Base-by-base conservation (phyloP, 1,284 basidiomycete genomes). In the Boletus sp. region DNA sequence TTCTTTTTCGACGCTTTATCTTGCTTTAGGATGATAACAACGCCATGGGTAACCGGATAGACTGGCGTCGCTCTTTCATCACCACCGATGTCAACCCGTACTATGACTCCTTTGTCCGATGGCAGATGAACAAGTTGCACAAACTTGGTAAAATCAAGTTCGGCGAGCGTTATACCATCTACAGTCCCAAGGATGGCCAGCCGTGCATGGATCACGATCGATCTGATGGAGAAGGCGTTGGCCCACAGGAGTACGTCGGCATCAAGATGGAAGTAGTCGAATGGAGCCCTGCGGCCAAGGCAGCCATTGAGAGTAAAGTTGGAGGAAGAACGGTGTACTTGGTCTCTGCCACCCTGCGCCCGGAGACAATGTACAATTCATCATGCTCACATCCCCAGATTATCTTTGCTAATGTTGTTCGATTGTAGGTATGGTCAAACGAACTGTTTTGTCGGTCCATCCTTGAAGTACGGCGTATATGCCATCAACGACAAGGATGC, bases 191-290 rank as follows among this genome's bases (percentile, higher is more conserved):
- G 70, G 96, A 99, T 62, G 94, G 93, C 8, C 96, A 99, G 67
- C 95, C 96, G 1, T 99, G 96, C 68, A 99, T 99, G 96, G 96
- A 99, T 72, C 96, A 99, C 74, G 96, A 99, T 69, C 90, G 96
- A 54, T 81, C 84, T 48, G 92, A 93, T 55, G 96, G 96, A 41
- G 96, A 99, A 71, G 94, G 89, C 45, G 75, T 96, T 49, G 92
- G 92, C 14, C 95, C 96, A 7, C 94, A 96, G 64, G 95, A 99
- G 68, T 99, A 99, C 73, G 94, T 95, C 13, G 90, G 78, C 16
- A 74, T 99, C 67, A 98, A 97, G 76, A 94, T 98, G 91, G 83
- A 91, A 69, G 91, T 98, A 3, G 72, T 87, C 13, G 76, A 91
- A 56, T 96, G 91, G 88, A 81, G 81, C 49, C 69, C 72, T 17